phyloP scores from a whole-genome alignment of 108 stramenopile genomes.

The Conticribra guillardii region DNA sequence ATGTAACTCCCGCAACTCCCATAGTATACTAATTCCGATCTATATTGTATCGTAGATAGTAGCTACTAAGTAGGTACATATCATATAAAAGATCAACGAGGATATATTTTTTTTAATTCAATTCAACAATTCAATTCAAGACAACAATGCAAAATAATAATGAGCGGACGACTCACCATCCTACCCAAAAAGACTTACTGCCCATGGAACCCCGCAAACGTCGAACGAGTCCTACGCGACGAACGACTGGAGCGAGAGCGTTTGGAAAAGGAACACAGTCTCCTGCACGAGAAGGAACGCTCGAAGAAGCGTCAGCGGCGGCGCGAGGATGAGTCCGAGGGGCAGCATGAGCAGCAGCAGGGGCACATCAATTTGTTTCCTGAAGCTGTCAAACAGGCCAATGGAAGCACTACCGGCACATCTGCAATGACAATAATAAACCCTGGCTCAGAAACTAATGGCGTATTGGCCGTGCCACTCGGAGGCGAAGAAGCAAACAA shows the following conservation, averaged over 20 bases:
- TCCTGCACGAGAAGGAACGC: constrained; percentile 5
- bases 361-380: constrained; percentile 50
- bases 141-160: background rate
- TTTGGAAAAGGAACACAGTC: constrained; percentile 38
- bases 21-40: too few relatives aligned
- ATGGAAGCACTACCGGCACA: too few relatives aligned
- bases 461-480: constrained; percentile 18
- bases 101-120: too few relatives aligned
- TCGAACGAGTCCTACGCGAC: constrained; percentile 85
- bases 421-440: too few relatives aligned
- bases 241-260: constrained; percentile 64
- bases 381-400: too few relatives aligned
- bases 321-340: background rate
- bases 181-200: constrained; percentile 89
- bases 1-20: too few relatives aligned
- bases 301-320: background rate
- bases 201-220: constrained; percentile 91
- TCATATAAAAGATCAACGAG: too few relatives aligned
- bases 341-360: background rate
- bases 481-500: constrained; percentile 32
- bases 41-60: too few relatives aligned
- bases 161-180: constrained; percentile 91
- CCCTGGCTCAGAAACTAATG: background rate
- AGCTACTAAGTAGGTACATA: too few relatives aligned
- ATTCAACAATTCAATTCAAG: too few relatives aligned